Base-by-base conservation (phyloP, 768 basidiomycete genomes). In the Leccinum boreale region DNA sequence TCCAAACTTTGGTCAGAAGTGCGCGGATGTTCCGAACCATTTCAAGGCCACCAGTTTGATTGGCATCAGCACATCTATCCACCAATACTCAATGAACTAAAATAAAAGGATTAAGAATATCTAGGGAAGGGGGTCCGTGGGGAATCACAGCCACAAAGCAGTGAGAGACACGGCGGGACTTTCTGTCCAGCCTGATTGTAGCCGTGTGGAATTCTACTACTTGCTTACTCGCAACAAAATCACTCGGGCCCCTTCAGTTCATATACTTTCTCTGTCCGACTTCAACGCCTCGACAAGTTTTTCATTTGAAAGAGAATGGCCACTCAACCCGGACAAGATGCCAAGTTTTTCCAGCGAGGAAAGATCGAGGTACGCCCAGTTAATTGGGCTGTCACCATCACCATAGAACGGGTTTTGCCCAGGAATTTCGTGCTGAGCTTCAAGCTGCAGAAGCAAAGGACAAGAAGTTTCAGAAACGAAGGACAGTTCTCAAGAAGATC, bases 401-500 rank as follows among this genome's bases (percentile, higher is more conserved):
- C 47, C 51, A 28, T 58, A 64, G 53, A 59, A 17, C 60, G 61
- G 19, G 52, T 44, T 57, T 65, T 51, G 10, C 61, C 50, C 67
- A 92, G 88, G 93, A 94, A 80, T 91, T 95, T 68, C 88, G 93
- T 55, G 84, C 88, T 61, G 94, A 98, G 71, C 82, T 97, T 46
- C 90, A 92, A 72, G 90, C 91, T 49, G 90, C 92, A 9, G 93
- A 94, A 71, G 80, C 88, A 62, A 97, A 97, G 76, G 97, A 99
- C 81, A 99, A 98, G 81, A 96, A 94, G 67, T 98, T 84, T 63
- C 77, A 85, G 64, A 95, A 95, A 75, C 84, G 94, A 66, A 98
- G 94, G 82, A 94, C 85, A 0, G 89, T 92, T 19, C 75, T 98
- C 65, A 98, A 99, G 83, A 96, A 95, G 79, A 89, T 98, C 59